Percentiles rank a stretch among this genome's conserved stretches.
phyloP scores from a whole-genome alignment of 345 rosid species.

The Populus deltoides region DNA sequence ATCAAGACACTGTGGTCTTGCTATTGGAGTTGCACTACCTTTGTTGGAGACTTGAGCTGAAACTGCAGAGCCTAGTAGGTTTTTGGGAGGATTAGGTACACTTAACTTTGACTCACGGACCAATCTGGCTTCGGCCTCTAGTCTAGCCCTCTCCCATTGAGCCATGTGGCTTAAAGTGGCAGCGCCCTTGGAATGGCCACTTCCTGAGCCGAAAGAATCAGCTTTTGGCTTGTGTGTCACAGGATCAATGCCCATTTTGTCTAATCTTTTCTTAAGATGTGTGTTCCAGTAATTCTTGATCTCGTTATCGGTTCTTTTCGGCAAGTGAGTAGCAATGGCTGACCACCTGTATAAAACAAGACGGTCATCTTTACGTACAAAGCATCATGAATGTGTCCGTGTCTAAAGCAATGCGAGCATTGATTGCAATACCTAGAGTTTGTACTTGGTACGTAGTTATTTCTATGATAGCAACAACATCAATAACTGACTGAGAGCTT shows the following conservation, averaged over 20 bases:
- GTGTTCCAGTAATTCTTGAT: constrained; percentile 18
- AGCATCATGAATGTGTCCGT: not conserved
- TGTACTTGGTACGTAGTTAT: not conserved
- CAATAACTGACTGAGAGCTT: too few relatives aligned
- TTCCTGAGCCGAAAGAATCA: not conserved
- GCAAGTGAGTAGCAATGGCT: constrained; percentile 8
- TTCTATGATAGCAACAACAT: not conserved
- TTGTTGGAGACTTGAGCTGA: not conserved
- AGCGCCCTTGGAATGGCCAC: not conserved
- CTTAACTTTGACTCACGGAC: constrained; percentile 4
- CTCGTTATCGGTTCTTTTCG: constrained; percentile 15
- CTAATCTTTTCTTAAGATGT: constrained; percentile 13
- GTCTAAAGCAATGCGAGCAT: not conserved
- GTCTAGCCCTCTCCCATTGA: constrained; percentile 41
- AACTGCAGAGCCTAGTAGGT: not conserved
- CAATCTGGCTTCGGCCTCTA: constrained; percentile 34
- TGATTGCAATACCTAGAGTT: not conserved
- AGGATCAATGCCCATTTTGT: constrained; percentile 13
- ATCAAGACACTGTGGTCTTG: constrained; percentile 45
- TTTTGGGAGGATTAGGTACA: not conserved
- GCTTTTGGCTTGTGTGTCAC: constrained; percentile 14
- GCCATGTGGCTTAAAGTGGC: constrained; percentile 33
- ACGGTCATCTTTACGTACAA: not conserved
- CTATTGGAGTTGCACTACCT: not conserved
- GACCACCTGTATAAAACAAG: constrained; percentile 11